phyloP scores from a whole-genome alignment of 2,329 filamentous ascomycete genomes.

The Aspergillus melleus region DNA sequence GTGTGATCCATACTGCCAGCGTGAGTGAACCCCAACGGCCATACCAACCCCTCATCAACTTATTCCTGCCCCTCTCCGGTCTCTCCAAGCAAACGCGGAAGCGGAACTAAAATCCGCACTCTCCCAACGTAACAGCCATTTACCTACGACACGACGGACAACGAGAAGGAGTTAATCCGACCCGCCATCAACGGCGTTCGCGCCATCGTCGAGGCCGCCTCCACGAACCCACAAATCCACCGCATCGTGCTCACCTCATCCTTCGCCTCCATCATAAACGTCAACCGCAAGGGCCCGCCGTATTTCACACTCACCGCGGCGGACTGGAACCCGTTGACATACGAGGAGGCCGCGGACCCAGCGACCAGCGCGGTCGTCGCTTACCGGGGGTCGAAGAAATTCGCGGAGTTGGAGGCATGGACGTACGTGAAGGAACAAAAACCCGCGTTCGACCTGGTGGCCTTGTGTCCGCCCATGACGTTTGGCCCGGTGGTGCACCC shows the following conservation, averaged over 20 bases:
- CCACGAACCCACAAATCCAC: slow-evolving; percentile 18
- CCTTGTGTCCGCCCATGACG: slow-evolving; percentile 48
- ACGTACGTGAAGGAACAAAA: slow-evolving; percentile 35
- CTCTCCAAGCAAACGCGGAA: not conserved
- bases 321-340: slow-evolving; percentile 35
- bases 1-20: slow-evolving; percentile 49
- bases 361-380: slow-evolving; percentile 25
- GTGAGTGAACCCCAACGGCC: slow-evolving; percentile 24
- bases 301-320: slow-evolving; percentile 28
- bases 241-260: slow-evolving; percentile 33
- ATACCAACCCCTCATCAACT: not conserved
- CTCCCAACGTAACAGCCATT: slow-evolving; percentile 40
- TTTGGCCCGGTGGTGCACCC: slow-evolving; percentile 48
- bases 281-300: slow-evolving; percentile 10
- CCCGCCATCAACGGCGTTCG: slow-evolving; percentile 51
- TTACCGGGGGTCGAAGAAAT: slow-evolving; percentile 35
- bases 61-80: not conserved
- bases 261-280: slow-evolving; percentile 30
- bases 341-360: slow-evolving; percentile 24
- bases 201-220: slow-evolving; percentile 39
- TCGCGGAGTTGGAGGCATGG: slow-evolving; percentile 32
- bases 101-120: not conserved
- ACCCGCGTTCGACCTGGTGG: slow-evolving; percentile 44
- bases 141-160: slow-evolving; percentile 45
- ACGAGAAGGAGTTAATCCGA: slow-evolving; percentile 45